Evolutionary conservation across 2,329 filamentous ascomycete species (phyloP).

Genomic region (Trichoderma sp.): DNA sequence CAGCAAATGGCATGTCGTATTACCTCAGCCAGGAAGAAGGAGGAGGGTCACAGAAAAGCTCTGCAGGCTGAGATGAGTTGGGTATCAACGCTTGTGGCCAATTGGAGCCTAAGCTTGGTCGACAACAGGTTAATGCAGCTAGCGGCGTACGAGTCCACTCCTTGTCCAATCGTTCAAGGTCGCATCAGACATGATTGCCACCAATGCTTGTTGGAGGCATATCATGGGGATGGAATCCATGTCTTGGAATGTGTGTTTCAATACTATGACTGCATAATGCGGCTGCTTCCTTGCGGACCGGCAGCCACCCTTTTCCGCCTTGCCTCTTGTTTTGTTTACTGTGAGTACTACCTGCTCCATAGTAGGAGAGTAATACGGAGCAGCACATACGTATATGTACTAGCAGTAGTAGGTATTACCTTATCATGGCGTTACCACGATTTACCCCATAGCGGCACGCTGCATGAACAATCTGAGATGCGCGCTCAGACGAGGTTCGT

Average conservation of each 20-base stretch:
- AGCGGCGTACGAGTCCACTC: conserved; percentile 30
- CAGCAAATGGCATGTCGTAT: neutral
- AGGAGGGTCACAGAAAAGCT: neutral
- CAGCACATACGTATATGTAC: neutral
- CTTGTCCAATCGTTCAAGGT: conserved; percentile 2
- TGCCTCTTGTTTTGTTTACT: neutral
- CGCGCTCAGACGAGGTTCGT: neutral
- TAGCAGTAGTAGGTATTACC: neutral
- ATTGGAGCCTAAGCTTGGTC: conserved; percentile 41
- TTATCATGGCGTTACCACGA: neutral
- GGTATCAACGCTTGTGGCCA: conserved; percentile 44
- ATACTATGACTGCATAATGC: conserved; percentile 8
- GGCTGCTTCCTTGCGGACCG: neutral
- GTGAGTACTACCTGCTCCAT: neutral
- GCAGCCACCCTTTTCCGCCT: neutral
- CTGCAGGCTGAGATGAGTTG: conserved; percentile 33
- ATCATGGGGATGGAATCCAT: neutral
- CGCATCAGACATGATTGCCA: conserved; percentile 12
- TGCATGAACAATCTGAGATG: neutral
- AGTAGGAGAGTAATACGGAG: neutral
- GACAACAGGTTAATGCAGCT: conserved; percentile 30
- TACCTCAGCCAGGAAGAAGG: conserved; percentile 15
- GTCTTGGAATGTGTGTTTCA: neutral
- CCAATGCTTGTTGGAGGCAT: neutral
- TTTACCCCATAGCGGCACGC: neutral